Conservation (phyloP, 2,329 filamentous ascomycete genomes). For the Ophiocordyceps unilateralis region DNA sequence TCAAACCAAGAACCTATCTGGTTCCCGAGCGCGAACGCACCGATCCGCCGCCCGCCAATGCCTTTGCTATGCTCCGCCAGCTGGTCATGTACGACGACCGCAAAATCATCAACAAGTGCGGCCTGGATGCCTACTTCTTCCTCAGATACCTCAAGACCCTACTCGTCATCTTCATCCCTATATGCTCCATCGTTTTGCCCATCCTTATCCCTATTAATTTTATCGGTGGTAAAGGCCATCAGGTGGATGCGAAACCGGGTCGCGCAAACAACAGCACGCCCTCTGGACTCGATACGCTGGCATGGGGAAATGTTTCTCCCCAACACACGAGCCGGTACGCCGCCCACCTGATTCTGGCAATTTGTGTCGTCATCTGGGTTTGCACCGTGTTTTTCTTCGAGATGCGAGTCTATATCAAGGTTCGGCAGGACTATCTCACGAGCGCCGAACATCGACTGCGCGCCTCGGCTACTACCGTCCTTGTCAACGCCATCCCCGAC, state of each 20-base stretch:
- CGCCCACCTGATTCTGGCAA: slow-evolving; percentile 68
- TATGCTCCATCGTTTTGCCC: slow-evolving; percentile 62
- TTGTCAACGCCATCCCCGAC: slow-evolving; percentile 75
- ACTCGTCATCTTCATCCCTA: slow-evolving; percentile 79
- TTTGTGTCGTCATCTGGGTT: slow-evolving; percentile 66
- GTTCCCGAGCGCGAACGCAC: slow-evolving; percentile 75
- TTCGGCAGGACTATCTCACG: slow-evolving; percentile 87
- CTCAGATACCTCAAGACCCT: slow-evolving; percentile 65
- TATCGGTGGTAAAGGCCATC: slow-evolving; percentile 47
- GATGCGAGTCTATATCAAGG: slow-evolving; percentile 71
- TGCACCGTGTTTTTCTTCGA: slow-evolving; percentile 80
- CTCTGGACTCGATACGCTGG: slow-evolving; percentile 62
- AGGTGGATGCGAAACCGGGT: too few relatives aligned
- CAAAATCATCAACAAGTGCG: slow-evolving; percentile 87
- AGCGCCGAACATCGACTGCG: slow-evolving; percentile 85
- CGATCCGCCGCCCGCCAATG: slow-evolving; percentile 45
- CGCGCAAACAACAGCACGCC: slow-evolving; percentile 8
- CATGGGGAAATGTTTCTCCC: slow-evolving; percentile 70
- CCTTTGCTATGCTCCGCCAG: slow-evolving; percentile 33
- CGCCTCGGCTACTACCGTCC: slow-evolving; percentile 86
- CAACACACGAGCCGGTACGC: slow-evolving; percentile 54
- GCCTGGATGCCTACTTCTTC: slow-evolving; percentile 94
- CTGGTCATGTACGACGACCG: slow-evolving; percentile 54
- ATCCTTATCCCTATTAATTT: slow-evolving; percentile 77
- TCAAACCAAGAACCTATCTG: slow-evolving; percentile 72